Conservation (phyloP, 495 filamentous ascomycete genomes). For the Penicillium coprophilum region DNA sequence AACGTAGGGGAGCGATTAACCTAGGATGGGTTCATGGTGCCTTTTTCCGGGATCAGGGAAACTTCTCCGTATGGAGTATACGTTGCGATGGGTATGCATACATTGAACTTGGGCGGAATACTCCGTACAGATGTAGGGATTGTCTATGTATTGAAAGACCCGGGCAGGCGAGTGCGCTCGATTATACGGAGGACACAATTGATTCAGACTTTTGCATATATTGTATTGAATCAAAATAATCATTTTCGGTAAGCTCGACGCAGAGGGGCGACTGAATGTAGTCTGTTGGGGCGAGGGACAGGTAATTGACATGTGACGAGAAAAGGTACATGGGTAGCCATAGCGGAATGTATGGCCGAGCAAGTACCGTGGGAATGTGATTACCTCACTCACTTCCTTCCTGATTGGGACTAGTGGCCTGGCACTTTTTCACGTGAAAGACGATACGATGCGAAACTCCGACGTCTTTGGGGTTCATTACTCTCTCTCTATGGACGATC, state of each 20-base stretch:
- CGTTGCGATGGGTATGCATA: neutral
- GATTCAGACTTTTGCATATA: neutral
- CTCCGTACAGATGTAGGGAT: neutral
- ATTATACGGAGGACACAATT: neutral
- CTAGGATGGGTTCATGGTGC: neutral
- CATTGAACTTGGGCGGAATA: neutral
- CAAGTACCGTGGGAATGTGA: slow-evolving; percentile 4
- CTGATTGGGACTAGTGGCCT: slow-evolving; percentile 3
- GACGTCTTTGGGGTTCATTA: neutral
- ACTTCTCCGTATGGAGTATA: neutral
- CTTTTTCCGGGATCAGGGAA: neutral
- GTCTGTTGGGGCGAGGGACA: neutral
- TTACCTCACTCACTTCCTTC: slow-evolving; percentile 12
- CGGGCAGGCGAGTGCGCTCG: neutral
- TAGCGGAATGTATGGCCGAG: neutral
- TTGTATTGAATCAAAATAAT: neutral
- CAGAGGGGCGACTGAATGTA: neutral
- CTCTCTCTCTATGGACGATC: slow-evolving; percentile 10
- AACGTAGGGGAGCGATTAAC: neutral
- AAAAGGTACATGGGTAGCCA: neutral
- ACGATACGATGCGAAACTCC: slow-evolving; percentile 6
- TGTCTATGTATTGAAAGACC: neutral
- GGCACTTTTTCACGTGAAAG: slow-evolving; percentile 17
- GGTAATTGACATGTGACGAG: slow-evolving; percentile 7
- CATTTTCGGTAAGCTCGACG: slow-evolving; percentile 6